Evolutionary conservation across 192 early-diverging fungal species (phyloP), one percentile per base, ranked within the genome.

Genomic region (Lobosporangium transversale): DNA sequence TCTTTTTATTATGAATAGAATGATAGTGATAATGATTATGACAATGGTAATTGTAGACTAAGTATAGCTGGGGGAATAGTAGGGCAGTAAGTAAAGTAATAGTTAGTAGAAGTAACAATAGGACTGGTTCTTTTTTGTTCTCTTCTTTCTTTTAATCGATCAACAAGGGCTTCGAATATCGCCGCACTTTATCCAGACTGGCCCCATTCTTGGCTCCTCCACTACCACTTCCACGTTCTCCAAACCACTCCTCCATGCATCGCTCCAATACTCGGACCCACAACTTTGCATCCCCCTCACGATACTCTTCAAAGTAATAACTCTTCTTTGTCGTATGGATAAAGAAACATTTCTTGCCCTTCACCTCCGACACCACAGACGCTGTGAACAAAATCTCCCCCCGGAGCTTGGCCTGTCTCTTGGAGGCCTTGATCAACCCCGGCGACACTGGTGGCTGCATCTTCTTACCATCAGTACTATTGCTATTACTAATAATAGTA

Each of bases 341-440:
- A 45, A 82, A 86, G 36, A 90, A 90, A 27, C 83, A 69, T 29
- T 86, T 86, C 57, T 78, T 84, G 31, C 85, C 87, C 59, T 89
- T 88, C 15, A 86, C 43, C 70, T 91, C 89, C 0, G 87, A 85
- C 1, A 84, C 78, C 37, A 86, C 59, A n/a, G 79, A 68, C 1
- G 84, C 73, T 4, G 81, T 84, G 86, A 87, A 90, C 51, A 80
- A 58, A 52, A 93, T 90, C 62, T 90, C 89, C 2, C 82, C 85
- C 31, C 88, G 85, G 26, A 81, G 48, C 40, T 64, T 54, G 42
- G 80, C 80, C 60, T 88, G 83, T 20, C 81, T 83, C 61, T 71
- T 71, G n/a, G 68, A 52, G 0, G 68, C 68, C 47, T 71, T 71
- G 53, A 71, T 71, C 20, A 43, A 42, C 8, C 30, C 21, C 15